Conservation (phyloP, 2,329 filamentous ascomycete species). For the Phoma herbarum region DNA sequence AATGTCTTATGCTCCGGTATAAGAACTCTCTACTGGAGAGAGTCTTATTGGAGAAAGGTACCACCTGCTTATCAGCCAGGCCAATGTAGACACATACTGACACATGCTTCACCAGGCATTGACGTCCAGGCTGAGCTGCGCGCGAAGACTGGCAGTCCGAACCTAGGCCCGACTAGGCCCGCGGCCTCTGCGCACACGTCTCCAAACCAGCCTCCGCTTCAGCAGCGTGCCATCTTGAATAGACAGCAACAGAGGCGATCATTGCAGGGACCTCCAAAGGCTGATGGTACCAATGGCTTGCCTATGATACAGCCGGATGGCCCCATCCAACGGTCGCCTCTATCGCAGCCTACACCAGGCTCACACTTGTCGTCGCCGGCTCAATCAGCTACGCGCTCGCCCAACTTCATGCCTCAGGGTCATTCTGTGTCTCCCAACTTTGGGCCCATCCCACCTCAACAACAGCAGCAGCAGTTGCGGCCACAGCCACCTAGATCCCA, state of each 20-base stretch:
- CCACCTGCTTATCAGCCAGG: conserved; percentile 14
- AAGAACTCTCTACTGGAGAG: conserved; percentile 97
- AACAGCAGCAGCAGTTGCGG: conserved; percentile 52
- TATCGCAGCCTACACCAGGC: conserved; percentile 81
- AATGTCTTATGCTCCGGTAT: conserved; percentile 97
- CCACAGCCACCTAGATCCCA: conserved; percentile 60
- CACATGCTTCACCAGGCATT: conserved; percentile 69
- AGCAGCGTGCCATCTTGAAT: conserved; percentile 83
- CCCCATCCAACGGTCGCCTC: conserved; percentile 67
- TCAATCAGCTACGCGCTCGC: conserved; percentile 65
- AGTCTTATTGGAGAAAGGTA: conserved; percentile 95
- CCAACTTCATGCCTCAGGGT: conserved; percentile 66
- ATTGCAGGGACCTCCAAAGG: conserved; percentile 77
- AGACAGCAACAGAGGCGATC: conserved; percentile 78
- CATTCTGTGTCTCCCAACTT: conserved; percentile 69
- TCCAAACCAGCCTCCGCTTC: conserved; percentile 69
- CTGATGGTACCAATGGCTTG: conserved; percentile 60
- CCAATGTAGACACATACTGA: conserved; percentile 29
- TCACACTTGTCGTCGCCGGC: conserved; percentile 78
- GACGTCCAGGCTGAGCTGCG: conserved; percentile 96
- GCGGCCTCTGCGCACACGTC: conserved; percentile 64
- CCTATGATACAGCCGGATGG: conserved; percentile 53
- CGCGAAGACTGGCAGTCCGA: conserved; percentile 89
- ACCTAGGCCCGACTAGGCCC: conserved; percentile 70
- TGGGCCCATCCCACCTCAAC: conserved; percentile 60